Conservation (phyloP, 345 rosid genomes). For the Clausena lansium region DNA sequence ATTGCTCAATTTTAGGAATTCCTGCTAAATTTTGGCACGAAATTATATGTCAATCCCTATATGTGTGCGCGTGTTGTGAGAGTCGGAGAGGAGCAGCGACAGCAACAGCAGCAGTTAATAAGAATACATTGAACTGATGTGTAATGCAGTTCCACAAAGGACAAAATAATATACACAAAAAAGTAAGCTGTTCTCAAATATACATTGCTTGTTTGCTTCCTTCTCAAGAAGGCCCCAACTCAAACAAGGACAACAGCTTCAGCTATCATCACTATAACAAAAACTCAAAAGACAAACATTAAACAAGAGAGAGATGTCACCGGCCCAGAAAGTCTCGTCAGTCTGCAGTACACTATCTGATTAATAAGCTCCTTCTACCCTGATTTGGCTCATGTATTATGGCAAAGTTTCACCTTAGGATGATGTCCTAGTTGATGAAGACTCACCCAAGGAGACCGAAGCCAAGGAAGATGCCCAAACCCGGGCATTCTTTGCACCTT, state of each 20-base stretch:
- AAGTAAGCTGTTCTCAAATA: slow-evolving; percentile 47
- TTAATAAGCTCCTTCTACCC: slow-evolving; percentile 23
- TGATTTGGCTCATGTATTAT: slow-evolving; percentile 2
- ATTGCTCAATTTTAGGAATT: background rate
- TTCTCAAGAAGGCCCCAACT: slow-evolving; percentile 22
- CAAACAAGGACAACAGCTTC: slow-evolving; percentile 33
- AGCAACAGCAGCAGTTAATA: background rate
- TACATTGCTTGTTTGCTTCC: slow-evolving; percentile 50
- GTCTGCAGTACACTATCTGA: slow-evolving; percentile 18
- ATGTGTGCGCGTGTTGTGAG: background rate
- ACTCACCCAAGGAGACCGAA: slow-evolving; percentile 77
- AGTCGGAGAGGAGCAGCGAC: background rate
- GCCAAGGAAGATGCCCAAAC: slow-evolving; percentile 96
- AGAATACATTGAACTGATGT: slow-evolving; percentile 7
- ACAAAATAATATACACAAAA: slow-evolving; percentile 31
- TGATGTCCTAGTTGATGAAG: slow-evolving; percentile 60
- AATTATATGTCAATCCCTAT: background rate
- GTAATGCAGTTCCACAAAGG: slow-evolving; percentile 16
- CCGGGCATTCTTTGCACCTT: slow-evolving; percentile 68
- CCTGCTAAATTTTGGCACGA: background rate
- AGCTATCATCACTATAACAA: slow-evolving; percentile 22
- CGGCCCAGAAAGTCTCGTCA: slow-evolving; percentile 4
- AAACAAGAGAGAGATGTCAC: slow-evolving; percentile 7
- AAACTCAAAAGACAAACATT: slow-evolving; percentile 6
- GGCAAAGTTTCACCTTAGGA: slow-evolving; percentile 18